Evolutionary conservation across 2,329 filamentous ascomycete genomes (phyloP), one percentile per base, ranked within the genome.

Genomic region (Thielaviopsis euricoi): DNA sequence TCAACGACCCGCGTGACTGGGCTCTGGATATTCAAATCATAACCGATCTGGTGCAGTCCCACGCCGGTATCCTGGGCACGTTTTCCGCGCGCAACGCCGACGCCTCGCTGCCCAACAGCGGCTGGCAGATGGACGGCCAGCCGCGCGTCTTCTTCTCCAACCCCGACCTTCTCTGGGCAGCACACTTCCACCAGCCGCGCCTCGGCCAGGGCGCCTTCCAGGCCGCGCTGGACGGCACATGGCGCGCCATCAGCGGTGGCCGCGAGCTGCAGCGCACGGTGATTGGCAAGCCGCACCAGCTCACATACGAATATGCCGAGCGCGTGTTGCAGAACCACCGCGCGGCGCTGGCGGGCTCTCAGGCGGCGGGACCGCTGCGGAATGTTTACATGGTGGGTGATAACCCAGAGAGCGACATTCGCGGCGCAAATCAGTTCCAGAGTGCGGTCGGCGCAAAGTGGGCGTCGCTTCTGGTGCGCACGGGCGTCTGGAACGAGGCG

Each of bases 1-100:
- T 91, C 77, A 95, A 95, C 68, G 93, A 97, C 70, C 90, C 93
- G 3, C 81, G 93, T 58, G 93, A 98, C 73, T 98, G 93, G 93
- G 89, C 87, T 0, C 77, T 96, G 10, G 91, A 97, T 69, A 82
- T 82, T 2, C 87, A 95, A 67, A 74, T 97, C 64, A 85, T 97
- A 59, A 67, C 86, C 57, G 93, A 98, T 69, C 73, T 95, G 12
- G 74, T 97, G 6, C 76, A 95, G 48, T 95, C 90, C 0, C 75
- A 80, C 19, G 65, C 77, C n/a, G 93, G 93, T 19, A 80, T 87
- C 58, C 68, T 95, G 3, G 93, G 91, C 25, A 96, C 91, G 0
- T 76, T 87, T 49, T 91, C 87, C 0, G 63, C 75, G 12, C 82
- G 80, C 66, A 95, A 95, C 67, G 84, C 83, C 49, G 73, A 83